These are phyloP conservation scores for Cubamyces sp. DNA, from an alignment of 768 basidiomycete species.

Conservation along the genomic window DNA sequence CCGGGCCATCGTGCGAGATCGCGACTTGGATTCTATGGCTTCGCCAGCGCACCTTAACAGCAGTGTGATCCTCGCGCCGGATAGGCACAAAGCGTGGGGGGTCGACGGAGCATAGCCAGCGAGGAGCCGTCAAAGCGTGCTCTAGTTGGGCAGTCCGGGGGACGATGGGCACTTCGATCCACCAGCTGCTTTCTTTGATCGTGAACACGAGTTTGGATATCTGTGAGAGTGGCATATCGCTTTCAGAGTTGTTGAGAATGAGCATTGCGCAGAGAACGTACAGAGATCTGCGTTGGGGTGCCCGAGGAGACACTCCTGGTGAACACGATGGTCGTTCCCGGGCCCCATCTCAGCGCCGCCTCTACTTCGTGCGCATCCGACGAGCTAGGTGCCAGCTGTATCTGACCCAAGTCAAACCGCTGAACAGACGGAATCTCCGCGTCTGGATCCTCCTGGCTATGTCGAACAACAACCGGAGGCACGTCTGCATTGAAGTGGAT, in stretches of 20 bases:
- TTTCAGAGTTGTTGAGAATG: no score
- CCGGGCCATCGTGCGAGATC: slow-evolving; percentile 65
- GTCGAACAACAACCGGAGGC: slow-evolving; percentile 55
- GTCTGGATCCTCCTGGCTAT: slow-evolving; percentile 34
- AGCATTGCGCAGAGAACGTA: slow-evolving; percentile 37
- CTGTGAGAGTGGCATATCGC: slow-evolving; percentile 12
- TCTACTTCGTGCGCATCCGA: slow-evolving; percentile 33
- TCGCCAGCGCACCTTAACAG: slow-evolving; percentile 60
- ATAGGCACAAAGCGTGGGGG: slow-evolving; percentile 59
- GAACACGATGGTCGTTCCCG: slow-evolving; percentile 58
- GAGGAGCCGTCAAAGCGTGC: slow-evolving; percentile 30
- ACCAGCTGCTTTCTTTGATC: slow-evolving; percentile 67
- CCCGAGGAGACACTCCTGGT: slow-evolving; percentile 60
- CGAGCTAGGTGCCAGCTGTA: slow-evolving; percentile 9
- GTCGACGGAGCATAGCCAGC: slow-evolving; percentile 63
- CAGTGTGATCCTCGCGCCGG: slow-evolving; percentile 48
- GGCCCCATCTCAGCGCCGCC: slow-evolving; percentile 61
- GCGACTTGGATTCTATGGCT: slow-evolving; percentile 60
- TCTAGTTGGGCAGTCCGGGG: slow-evolving; percentile 44
- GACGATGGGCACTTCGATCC: slow-evolving; percentile 57
- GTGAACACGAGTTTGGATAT: slow-evolving; percentile 53
- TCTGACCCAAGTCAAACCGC: slow-evolving; percentile 52
- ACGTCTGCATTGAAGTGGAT: slow-evolving; percentile 60
- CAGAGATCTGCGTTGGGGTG: slow-evolving; percentile 55
- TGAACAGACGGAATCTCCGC: slow-evolving; percentile 35